phyloP scores from a whole-genome alignment of 2,329 filamentous ascomycete species.

The Cytospora piceae region DNA sequence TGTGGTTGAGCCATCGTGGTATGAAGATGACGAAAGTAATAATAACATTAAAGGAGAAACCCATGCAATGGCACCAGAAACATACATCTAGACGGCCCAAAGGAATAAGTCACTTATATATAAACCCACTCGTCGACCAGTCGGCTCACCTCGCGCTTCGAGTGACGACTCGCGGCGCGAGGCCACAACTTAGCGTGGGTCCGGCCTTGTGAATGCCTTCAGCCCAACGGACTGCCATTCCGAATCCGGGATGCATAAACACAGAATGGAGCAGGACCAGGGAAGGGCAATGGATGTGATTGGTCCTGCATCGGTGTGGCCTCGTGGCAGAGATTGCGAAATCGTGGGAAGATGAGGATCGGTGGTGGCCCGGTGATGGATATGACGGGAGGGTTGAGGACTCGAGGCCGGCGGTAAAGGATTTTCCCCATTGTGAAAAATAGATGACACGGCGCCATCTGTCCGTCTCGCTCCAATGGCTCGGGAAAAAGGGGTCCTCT shows the following conservation, averaged over 20 bases:
- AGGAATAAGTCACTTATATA: constrained; percentile 22
- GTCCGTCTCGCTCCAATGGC: neutral
- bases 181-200: constrained; percentile 5
- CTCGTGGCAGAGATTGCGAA: constrained; percentile 3
- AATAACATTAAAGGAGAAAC: neutral
- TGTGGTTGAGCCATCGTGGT: constrained; percentile 19
- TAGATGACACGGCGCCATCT: neutral
- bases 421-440: constrained; percentile 10
- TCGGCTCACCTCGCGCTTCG: constrained; percentile 18
- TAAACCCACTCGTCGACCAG: neutral
- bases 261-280: neutral
- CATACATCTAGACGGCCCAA: neutral
- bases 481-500: neutral
- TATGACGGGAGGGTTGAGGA: constrained; percentile 11
- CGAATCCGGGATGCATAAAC: constrained; percentile 12
- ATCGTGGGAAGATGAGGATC: constrained; percentile 8
- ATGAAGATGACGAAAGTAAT: neutral
- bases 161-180: constrained; percentile 20
- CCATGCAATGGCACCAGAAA: constrained; percentile 2
- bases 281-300: neutral
- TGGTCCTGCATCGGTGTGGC: constrained; percentile 1
- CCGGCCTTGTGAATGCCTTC: constrained; percentile 22
- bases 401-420: constrained; percentile 6
- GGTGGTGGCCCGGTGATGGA: constrained; percentile 1
- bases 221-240: constrained; percentile 9